Evolutionary conservation across 2,329 filamentous ascomycete genomes (phyloP), one percentile per base, ranked within the genome.

Genomic region (Cladosporium sp.): DNA sequence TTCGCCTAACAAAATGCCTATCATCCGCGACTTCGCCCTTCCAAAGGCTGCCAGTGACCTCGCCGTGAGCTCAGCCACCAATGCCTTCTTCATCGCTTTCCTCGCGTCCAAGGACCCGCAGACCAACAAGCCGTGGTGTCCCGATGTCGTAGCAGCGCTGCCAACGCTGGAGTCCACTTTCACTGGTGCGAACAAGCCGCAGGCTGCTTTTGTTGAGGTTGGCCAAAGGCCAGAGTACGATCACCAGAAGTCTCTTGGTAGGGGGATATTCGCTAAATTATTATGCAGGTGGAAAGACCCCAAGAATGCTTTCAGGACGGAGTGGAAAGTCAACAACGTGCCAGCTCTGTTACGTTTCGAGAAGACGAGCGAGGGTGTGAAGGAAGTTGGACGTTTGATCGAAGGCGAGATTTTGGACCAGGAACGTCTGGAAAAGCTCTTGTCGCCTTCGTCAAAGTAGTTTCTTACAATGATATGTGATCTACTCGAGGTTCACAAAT

Each of bases 331-430:
- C 18, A 61, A 66, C 57, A 71, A 67, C 32, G 66, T 68, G 18
- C 69, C 69, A 12, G 64, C 68, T 14, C 59, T 71, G 49, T 61
- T 67, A 7, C 64, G 65, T 8, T 71, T 62, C 24, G 68, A 71
- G 59, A 65, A 58, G 30, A 11, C 65, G 1, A 63, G 64, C 7
- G 44, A 59, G 10, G 65, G 44, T 4, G 47, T 68, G 18, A 62
- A 65, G 57, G 69, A 71, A 32, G 65, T 67, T 10, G 69, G 68
- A 4, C 52, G 69, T 10, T 59, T 71, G 51, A 52, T 69, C n/a
- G 69, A 71, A 30, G 64, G 68, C 2, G 69, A 71, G 59, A 71
- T 71, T 58, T 12, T 71, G 65, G 65, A 70, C 38, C 58, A 59
- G 41, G 44, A 65, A 24, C 63, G 65, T 14, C 47, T 70, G 34